Percentiles rank a stretch among this genome's conserved stretches.
These are phyloP conservation scores for Jackrogersella minutella DNA, from an alignment of 495 filamentous ascomycete species.

Conservation along the genomic window DNA sequence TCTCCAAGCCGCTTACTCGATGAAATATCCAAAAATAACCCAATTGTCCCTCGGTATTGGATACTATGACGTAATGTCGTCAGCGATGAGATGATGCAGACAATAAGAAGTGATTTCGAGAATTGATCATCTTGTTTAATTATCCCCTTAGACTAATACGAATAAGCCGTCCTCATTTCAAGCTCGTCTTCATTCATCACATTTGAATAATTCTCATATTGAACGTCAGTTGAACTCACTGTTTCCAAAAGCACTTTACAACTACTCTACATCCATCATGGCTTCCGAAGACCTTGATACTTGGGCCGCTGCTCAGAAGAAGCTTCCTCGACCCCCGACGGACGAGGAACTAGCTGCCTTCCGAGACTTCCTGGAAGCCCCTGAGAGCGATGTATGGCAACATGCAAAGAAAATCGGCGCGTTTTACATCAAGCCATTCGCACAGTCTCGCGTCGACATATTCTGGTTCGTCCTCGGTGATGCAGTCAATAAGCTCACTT, in stretches of 20 bases:
- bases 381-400: constrained; percentile 9
- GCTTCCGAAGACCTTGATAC: constrained; percentile 3
- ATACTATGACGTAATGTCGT: not conserved
- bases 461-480: constrained; percentile 19
- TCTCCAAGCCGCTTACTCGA: not conserved
- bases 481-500: constrained; percentile 17
- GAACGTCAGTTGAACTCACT: not conserved
- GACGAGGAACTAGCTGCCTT: constrained; percentile 11
- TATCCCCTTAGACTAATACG: too few relatives aligned
- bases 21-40: not conserved
- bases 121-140: not conserved
- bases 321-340: constrained; percentile 7
- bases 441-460: constrained; percentile 11
- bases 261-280: not conserved
- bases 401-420: constrained; percentile 10
- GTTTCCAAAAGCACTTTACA: not conserved
- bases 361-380: not conserved
- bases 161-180: not conserved
- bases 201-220: not conserved
- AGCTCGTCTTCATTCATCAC: not conserved
- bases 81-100: not conserved
- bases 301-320: constrained; percentile 12
- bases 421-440: constrained; percentile 17
- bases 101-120: not conserved
- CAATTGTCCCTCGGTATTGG: not conserved